Conservation (phyloP, 345 rosid species). For the rapeseed (Brassica napus) region DNA sequence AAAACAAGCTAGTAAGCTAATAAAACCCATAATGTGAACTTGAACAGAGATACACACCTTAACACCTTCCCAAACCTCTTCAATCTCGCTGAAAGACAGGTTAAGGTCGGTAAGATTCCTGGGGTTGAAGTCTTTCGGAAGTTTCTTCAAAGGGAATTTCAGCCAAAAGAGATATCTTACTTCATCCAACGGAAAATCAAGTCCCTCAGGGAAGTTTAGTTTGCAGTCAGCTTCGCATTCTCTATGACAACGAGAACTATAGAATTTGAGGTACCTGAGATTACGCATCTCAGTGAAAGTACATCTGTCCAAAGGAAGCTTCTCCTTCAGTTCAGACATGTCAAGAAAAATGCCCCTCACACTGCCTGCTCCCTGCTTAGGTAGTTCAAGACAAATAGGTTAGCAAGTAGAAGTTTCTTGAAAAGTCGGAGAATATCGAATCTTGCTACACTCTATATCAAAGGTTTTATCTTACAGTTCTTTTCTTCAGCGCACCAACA, state of each 20-base stretch:
- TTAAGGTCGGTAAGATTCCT: constrained; percentile 31
- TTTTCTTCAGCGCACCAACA: not conserved
- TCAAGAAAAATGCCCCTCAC: constrained; percentile 25
- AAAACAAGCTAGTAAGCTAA: not conserved
- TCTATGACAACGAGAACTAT: not conserved
- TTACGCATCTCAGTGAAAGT: not conserved
- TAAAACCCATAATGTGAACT: not conserved
- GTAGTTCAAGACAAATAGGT: not conserved
- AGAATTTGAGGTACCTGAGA: not conserved
- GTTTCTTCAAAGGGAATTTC: constrained; percentile 23
- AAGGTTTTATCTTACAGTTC: not conserved
- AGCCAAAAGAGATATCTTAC: constrained; percentile 33
- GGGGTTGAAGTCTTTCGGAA: constrained; percentile 30
- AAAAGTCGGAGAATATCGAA: not conserved
- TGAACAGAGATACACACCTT: constrained; percentile 21
- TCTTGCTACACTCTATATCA: too few species aligned
- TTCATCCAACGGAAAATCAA: constrained; percentile 9
- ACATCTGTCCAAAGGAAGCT: not conserved
- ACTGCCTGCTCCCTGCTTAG: not conserved
- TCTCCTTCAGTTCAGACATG: not conserved
- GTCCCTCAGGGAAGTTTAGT: constrained; percentile 2
- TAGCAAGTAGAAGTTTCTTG: not conserved
- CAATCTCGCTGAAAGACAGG: constrained; percentile 24
- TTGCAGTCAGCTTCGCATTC: not conserved
- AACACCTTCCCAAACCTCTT: constrained; percentile 34